Conservation (phyloP, 1,139 yeast species). For the Geotrichum klebahnii region DNA sequence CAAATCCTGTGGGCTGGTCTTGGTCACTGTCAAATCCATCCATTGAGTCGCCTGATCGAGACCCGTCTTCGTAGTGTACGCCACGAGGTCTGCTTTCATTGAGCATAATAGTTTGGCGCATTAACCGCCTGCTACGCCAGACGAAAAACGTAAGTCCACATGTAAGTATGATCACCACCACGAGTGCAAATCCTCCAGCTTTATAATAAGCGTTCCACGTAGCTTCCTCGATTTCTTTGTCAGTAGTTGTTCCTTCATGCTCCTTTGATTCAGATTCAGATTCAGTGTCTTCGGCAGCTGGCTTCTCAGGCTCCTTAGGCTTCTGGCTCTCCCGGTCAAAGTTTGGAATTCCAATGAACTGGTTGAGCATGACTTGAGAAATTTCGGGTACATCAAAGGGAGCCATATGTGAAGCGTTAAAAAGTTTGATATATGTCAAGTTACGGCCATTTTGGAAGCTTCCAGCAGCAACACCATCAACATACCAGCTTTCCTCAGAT, state of each 20-base stretch:
- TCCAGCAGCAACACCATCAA: conserved; percentile 35
- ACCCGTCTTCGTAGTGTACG: conserved; percentile 23
- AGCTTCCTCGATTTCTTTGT: conserved; percentile 33
- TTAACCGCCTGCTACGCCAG: conserved; percentile 28
- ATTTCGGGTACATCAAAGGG: conserved; percentile 76
- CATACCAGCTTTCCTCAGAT: conserved; percentile 30
- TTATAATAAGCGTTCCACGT: conserved; percentile 40
- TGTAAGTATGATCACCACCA: conserved; percentile 35
- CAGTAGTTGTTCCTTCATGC: conserved; percentile 12
- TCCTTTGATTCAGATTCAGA: background rate
- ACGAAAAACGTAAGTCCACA: conserved; percentile 31
- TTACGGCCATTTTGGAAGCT: conserved; percentile 51
- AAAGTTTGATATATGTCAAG: conserved; percentile 70
- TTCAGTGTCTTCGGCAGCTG: conserved; percentile 8
- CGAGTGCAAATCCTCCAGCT: conserved; percentile 41
- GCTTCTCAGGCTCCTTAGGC: conserved; percentile 9
- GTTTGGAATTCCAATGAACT: conserved; percentile 21
- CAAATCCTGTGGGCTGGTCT: conserved; percentile 16
- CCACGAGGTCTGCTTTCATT: conserved; percentile 18
- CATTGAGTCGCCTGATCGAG: conserved; percentile 15
- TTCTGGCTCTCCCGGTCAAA: conserved; percentile 12
- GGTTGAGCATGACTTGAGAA: conserved; percentile 56
- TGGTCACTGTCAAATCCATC: conserved; percentile 12
- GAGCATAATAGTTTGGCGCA: conserved; percentile 11
- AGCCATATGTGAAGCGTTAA: conserved; percentile 88